phyloP scores from a whole-genome alignment of 2,329 filamentous ascomycete species.

The Neonectria hederae region DNA sequence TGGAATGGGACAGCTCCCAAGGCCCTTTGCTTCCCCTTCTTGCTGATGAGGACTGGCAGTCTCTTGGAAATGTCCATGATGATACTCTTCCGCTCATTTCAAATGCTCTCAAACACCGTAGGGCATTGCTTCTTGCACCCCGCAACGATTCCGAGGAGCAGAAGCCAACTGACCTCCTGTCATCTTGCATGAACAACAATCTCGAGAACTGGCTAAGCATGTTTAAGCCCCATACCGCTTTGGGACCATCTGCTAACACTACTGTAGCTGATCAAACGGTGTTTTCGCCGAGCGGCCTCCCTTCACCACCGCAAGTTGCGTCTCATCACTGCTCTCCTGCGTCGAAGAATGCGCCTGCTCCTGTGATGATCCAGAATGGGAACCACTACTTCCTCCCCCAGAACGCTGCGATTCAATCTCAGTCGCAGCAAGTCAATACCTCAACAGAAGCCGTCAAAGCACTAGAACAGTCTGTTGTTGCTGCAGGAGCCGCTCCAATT shows the following conservation, averaged over 20 bases:
- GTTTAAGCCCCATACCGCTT: background rate
- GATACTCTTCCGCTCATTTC: constrained; percentile 44
- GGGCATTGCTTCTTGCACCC: constrained; percentile 38
- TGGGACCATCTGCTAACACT: constrained; percentile 24
- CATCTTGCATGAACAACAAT: constrained; percentile 38
- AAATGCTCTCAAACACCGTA: constrained; percentile 47
- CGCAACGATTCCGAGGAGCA: constrained; percentile 9
- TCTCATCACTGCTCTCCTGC: constrained; percentile 35
- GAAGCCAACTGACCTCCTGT: constrained; percentile 40
- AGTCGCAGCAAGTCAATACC: background rate
- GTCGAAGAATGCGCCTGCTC: constrained; percentile 29
- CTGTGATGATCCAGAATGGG: constrained; percentile 32
- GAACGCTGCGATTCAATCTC: background rate
- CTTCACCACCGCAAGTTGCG: constrained; percentile 36
- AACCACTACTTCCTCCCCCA: constrained; percentile 41
- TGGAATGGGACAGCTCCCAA: constrained; percentile 40
- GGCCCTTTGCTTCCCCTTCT: constrained; percentile 44
- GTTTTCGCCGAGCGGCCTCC: constrained; percentile 43
- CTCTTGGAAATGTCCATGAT: constrained; percentile 44
- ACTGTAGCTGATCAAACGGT: constrained; percentile 43
- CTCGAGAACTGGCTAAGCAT: constrained; percentile 52
- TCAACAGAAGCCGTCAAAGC: constrained; percentile 40
- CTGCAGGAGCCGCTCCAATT: constrained; percentile 26
- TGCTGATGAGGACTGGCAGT: constrained; percentile 38
- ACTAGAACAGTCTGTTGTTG: constrained; percentile 43